Base-by-base conservation (phyloP, 208 protist species). In the Crithidia bombi region DNA sequence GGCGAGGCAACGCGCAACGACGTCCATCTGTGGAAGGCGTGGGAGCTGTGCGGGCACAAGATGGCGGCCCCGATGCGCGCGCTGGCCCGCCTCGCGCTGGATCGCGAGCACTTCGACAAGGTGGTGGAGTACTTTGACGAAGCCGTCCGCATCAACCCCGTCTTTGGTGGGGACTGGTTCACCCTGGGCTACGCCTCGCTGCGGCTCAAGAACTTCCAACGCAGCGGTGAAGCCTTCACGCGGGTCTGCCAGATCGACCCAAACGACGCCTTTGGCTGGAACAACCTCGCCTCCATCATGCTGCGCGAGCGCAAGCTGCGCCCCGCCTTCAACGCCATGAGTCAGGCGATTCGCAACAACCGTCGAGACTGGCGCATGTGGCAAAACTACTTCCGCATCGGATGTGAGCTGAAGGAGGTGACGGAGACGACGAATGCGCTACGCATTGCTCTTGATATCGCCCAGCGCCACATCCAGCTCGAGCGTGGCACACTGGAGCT, bases 121-220 rank as follows among this genome's bases (percentile, higher is more conserved):
- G 92, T 94, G 2, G 78, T 97, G 28, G 72, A 93, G 57, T 95
- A 90, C 75, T 98, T 98, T 76, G 92, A 97, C 75, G 76, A 85
- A 32, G 90, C 90, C 0, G 85, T 97, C 15, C 57, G 67, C 23
- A 72, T 98, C 39, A 97, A 96, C 78, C 91, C 91, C 12, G 73
- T 97, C 2, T 97, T 95, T 74, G 92, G 91, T 26, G 91, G 85
- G 3, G 88, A 97, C 78, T 98, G 95, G 93, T 98, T 98, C 63
- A 78, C 90, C 0, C 80, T 97, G 2, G 95, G 93, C 28, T 97
- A 89, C 67, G 87, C 91, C 5, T 78, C 87, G 14, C 85, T 97
- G 69, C 78, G 83, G 35, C 69, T 91, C 57, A 57, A 89, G 65
- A 66, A 87, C 26, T 91, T 86, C 78, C 61, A 85, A 12, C 86